A percentile compares a stretch with the other conserved stretches of the same genome.
Conservation (phyloP, 495 filamentous ascomycete genomes). For the Aspergillus steynii region DNA sequence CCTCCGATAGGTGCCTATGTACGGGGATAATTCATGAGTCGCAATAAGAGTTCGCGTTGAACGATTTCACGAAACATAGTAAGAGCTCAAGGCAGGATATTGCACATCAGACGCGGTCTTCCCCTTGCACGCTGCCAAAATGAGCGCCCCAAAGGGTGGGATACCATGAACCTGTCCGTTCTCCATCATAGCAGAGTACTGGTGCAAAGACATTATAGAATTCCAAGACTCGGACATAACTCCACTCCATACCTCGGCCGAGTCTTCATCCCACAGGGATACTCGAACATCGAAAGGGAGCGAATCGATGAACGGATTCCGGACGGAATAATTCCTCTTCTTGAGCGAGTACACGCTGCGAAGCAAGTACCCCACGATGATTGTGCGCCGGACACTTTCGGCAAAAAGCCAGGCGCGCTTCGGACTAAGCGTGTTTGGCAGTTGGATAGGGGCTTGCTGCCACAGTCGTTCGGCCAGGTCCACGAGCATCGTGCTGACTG, state of each 20-base stretch:
- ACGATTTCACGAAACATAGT: neutral
- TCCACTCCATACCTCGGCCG: constrained; percentile 25
- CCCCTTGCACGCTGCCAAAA: constrained; percentile 31
- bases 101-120: constrained; percentile 21
- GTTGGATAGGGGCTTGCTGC: constrained; percentile 28
- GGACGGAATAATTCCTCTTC: constrained; percentile 39
- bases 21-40: too few relatives aligned
- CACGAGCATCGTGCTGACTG: constrained; percentile 23
- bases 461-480: constrained; percentile 23
- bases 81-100: constrained; percentile 12
- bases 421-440: constrained; percentile 26
- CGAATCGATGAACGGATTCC: constrained; percentile 37
- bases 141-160: constrained; percentile 24
- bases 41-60: too few relatives aligned
- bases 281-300: constrained; percentile 40
- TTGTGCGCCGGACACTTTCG: constrained; percentile 46
- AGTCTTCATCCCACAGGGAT: constrained; percentile 35
- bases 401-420: constrained; percentile 47
- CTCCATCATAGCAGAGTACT: constrained; percentile 29
- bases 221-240: neutral
- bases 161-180: constrained; percentile 22
- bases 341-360: constrained; percentile 39
- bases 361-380: constrained; percentile 39
- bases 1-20: constrained; percentile 4
- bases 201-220: constrained; percentile 31